A percentile compares a stretch with the other conserved stretches of the same genome.
Evolutionary conservation across 495 filamentous ascomycete species (phyloP).

Genomic region (Tuber microsphaerosporum): DNA sequence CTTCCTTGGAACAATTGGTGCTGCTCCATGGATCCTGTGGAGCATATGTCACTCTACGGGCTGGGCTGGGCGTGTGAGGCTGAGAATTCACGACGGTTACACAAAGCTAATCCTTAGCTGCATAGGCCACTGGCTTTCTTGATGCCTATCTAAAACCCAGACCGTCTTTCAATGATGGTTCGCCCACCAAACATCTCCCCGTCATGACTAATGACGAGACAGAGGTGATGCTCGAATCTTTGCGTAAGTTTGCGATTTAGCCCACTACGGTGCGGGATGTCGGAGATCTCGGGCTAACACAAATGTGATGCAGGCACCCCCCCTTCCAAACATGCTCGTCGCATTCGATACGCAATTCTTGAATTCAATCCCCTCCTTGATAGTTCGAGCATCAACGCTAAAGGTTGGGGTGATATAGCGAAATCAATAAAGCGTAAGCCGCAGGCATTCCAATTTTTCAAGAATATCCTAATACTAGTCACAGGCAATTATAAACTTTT

Average conservation of each 20-base stretch:
- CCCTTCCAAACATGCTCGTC: constrained; percentile 67
- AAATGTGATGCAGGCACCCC: constrained; percentile 52
- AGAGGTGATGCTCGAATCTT: constrained; percentile 28
- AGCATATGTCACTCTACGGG: background rate
- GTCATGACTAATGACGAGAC: constrained; percentile 49
- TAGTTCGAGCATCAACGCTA: constrained; percentile 82
- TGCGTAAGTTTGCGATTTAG: constrained; percentile 30
- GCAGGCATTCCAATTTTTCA: background rate
- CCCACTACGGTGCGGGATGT: constrained; percentile 10
- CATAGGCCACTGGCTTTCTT: constrained; percentile 74
- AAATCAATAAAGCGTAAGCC: constrained; percentile 48
- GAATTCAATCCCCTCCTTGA: constrained; percentile 86
- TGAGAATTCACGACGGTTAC: background rate
- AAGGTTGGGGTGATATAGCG: constrained; percentile 86
- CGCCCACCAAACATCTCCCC: constrained; percentile 51
- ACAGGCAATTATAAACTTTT: constrained; percentile 75
- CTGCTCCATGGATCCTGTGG: background rate
- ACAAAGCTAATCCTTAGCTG: constrained; percentile 9
- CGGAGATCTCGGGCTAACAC: background rate
- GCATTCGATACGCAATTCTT: constrained; percentile 75
- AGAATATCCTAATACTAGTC: background rate
- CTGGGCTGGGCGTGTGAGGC: constrained; percentile 46
- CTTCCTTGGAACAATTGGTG: background rate
- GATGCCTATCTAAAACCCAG: constrained; percentile 72
- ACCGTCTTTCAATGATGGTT: constrained; percentile 84